A percentile compares a stretch with the other conserved stretches of the same genome.
phyloP scores from a whole-genome alignment of 495 filamentous ascomycete species.

The Tuber melanosporum region DNA sequence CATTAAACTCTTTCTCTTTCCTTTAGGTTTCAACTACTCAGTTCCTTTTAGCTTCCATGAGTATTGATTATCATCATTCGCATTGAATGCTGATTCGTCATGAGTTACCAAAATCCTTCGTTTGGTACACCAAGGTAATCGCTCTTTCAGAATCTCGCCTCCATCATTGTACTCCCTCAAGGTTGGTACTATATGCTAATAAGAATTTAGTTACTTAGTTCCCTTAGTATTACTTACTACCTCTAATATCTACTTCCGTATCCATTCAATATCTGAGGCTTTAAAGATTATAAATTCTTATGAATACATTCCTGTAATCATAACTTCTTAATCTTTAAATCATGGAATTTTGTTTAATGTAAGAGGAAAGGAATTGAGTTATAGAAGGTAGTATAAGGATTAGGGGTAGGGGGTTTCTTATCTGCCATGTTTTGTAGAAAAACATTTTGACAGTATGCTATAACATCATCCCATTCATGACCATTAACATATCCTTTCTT shows the following conservation, averaged over 20 bases:
- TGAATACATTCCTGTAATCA: not conserved
- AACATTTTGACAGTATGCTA: not conserved
- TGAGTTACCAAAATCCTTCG: not conserved
- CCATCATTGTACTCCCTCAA: not conserved
- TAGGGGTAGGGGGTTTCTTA: not conserved
- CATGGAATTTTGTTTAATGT: not conserved
- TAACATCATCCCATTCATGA: not conserved
- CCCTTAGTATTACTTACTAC: not conserved
- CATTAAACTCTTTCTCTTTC: not conserved
- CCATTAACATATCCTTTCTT: not conserved
- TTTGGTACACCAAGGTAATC: not conserved
- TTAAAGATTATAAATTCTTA: not conserved
- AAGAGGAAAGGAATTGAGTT: no score
- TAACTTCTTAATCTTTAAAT: not conserved
- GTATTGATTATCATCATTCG: not conserved
- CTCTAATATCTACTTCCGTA: not conserved
- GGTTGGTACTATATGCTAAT: not conserved
- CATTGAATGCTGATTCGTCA: not conserved
- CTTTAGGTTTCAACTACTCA: not conserved
- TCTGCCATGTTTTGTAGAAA: not conserved
- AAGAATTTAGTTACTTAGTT: not conserved
- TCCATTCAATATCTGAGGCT: not conserved
- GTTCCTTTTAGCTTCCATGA: not conserved
- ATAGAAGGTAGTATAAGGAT: no score
- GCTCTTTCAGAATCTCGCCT: not conserved